Evolutionary conservation across 1,284 basidiomycete genomes (phyloP).

Genomic region (Ceratobasidium sp.): DNA sequence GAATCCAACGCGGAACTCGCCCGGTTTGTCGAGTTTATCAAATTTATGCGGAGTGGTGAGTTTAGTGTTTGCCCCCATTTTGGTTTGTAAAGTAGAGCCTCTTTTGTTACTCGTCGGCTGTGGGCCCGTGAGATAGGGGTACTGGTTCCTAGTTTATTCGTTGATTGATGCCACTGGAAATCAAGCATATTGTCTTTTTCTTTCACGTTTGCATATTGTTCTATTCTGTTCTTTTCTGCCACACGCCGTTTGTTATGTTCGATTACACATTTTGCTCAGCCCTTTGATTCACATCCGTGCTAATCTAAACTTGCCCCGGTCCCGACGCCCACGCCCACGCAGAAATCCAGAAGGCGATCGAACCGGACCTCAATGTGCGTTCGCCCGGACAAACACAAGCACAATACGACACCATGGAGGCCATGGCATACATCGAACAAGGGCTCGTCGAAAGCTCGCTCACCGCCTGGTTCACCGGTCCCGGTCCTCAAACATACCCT

Average conservation of each 20-base stretch:
- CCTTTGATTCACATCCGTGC: neutral
- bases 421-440: conserved; percentile 74
- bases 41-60: conserved; percentile 75
- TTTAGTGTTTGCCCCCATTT: conserved; percentile 29
- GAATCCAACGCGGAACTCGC: conserved; percentile 67
- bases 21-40: conserved; percentile 75
- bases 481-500: conserved; percentile 62
- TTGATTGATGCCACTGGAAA: too few relatives aligned
- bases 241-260: too few relatives aligned
- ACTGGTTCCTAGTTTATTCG: too few relatives aligned
- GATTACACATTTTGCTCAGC: too few relatives aligned
- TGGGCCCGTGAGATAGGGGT: too few relatives aligned
- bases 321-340: conserved; percentile 25
- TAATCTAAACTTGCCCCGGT: neutral
- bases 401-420: conserved; percentile 76
- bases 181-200: too few relatives aligned
- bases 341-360: conserved; percentile 50
- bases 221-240: too few relatives aligned
- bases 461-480: conserved; percentile 76
- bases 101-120: too few relatives aligned
- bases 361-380: conserved; percentile 41
- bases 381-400: conserved; percentile 50
- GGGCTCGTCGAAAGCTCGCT: conserved; percentile 70
- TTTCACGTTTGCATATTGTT: too few relatives aligned
- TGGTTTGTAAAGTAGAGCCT: neutral